Evolutionary conservation across 2,329 filamentous ascomycete species (phyloP), one percentile per base, ranked within the genome.

Genomic region (Hypoxylon sp.): DNA sequence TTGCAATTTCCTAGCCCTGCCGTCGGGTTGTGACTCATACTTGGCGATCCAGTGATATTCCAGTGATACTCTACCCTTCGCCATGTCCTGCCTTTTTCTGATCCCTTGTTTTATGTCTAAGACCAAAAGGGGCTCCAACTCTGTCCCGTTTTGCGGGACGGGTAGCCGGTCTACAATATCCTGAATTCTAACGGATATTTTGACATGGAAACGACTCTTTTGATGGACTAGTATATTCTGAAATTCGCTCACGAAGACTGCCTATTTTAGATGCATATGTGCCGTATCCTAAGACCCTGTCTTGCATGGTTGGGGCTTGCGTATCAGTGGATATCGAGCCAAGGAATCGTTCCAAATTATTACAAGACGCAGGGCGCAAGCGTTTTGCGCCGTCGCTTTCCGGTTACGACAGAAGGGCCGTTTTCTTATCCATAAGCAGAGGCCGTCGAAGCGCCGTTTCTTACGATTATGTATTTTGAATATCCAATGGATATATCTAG

Each of bases 11-110:
- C 50, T 37, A 54, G 51, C 54, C 51, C 54, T 65, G 53, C 50
- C 51, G 44, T 63, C 50, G 63, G 56, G 26, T 67, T 71, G 67
- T 75, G 73, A 74, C 68, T 74, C 73, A 75, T 70, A 72, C 66
- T 65, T 63, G 26, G 22, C 31, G 8, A 22, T 26, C 33, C 46
- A 50, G 22, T 31, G 22, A 35, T 22, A 39, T 24, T 54, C 24
- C 17, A 33, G 39, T 19, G 39, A 44, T 44, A 17, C 39, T 44
- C 39, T 39, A 55, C 37, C n/a, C 22, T 33, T 55, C 61, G 65
- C 65, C 26, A 57, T 70, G 52, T 67, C 60, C 50, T 70, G 57
- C 68, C 68, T 14, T 59, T 58, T 63, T 60, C n/a, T 50, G 35
- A 11, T 35, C 26, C 17, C 24, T 26, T 53, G 10, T 35, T 48